Evolutionary conservation across 768 basidiomycete species (phyloP), one percentile per base, ranked within the genome.

Genomic region (Nidularia pulvinata): DNA sequence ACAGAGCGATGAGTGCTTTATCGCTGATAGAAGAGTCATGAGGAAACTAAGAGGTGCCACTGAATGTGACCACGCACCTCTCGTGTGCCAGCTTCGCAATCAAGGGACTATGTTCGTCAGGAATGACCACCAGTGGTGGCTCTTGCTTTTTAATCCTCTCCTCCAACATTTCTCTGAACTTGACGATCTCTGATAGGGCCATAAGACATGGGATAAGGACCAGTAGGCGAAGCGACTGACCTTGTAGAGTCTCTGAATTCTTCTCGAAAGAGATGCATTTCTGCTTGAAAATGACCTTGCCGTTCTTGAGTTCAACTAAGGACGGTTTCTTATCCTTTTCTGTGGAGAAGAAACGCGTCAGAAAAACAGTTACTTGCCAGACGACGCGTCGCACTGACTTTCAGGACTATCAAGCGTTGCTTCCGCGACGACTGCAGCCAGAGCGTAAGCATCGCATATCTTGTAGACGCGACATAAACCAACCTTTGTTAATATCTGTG

Each of bases 51-150:
- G 19, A n/a, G 36, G 33, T 7, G 14, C n/a, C n/a, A 25, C 11
- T 51, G 33, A 7, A 33, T 51, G 51, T 53, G 53, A 56, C 13
- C 47, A 52, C 75, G 50, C 48, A 93, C 94, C 93, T 94, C 71
- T 96, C 94, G 58, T 93, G 89, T 1, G 83, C 83, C 39, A 94
- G 69, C 67, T 94, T 93, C 5, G 85, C 93, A 59, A 96, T 82
- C 25, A 95, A 70, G 1, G 91, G 83, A 57, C 72, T 78, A 64
- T 93, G 78, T 55, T 88, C 82, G 4, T 86, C 80, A 0, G 93
- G 88, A 48, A 94, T 80, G 5, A 61, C 64, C 6, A 64, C 64
- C 32, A 95, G 68, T n/a, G 85, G 78, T 1, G 75, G 67, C 14
- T 79, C 75, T 49, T 77, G 67, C 11, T 67, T 69, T 46, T 74